Evolutionary conservation across 164 flowering plant species (phyloP).

Genomic region (Amborella trichopoda): DNA sequence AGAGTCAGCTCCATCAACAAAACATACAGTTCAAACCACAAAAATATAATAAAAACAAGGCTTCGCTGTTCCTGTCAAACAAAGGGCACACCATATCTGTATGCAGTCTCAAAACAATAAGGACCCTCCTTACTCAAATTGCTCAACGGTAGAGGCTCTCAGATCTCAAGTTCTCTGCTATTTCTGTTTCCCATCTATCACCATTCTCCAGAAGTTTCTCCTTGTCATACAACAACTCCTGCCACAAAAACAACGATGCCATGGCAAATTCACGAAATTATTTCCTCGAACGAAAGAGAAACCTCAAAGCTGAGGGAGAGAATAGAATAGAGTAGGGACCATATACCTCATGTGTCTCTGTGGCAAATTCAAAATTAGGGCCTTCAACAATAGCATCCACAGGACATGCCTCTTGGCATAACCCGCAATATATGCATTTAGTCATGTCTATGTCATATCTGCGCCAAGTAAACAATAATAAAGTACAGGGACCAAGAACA

Average conservation of each 20-base stretch:
- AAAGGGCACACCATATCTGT: no score
- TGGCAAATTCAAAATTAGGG: conserved; percentile 97
- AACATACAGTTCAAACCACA: no score
- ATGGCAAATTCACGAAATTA: not conserved
- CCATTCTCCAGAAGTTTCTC: conserved; percentile 98
- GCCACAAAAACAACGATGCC: conserved; percentile 4
- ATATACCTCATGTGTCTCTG: conserved; percentile 98
- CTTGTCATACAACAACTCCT: conserved; percentile 96
- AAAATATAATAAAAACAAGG: no score
- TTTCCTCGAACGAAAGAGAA: not conserved
- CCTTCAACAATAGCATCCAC: conserved; percentile 99
- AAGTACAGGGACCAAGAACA: no score
- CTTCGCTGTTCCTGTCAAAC: no score
- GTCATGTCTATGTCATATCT: conserved; percentile 99
- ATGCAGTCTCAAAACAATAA: no score
- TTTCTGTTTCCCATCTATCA: conserved; percentile 98
- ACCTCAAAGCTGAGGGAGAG: not conserved
- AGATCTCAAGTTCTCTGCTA: conserved; percentile 93
- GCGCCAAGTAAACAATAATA: no score
- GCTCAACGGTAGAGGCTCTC: conserved; percentile 87
- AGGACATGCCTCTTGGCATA: conserved; percentile 99
- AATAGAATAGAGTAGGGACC: not conserved
- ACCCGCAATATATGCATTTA: conserved; percentile 97
- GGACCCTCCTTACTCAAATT: no score
- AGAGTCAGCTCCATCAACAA: no score